These are phyloP conservation scores for Cercophora newfieldiana DNA, from an alignment of 495 filamentous ascomycete genomes.

Conservation along the genomic window DNA sequence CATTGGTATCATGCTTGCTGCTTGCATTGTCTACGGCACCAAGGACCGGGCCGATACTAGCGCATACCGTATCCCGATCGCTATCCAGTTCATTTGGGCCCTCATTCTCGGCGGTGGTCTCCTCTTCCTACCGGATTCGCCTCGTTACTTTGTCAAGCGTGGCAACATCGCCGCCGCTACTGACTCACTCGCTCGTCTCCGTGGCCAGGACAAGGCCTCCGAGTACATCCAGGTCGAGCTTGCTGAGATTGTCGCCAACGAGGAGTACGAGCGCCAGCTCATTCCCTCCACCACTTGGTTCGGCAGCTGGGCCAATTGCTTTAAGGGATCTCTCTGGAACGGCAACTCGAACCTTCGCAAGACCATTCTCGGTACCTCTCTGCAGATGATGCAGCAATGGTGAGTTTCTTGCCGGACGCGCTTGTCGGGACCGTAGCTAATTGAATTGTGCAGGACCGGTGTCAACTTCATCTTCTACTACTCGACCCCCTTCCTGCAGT, in stretches of 20 bases:
- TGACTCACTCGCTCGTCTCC: constrained; percentile 62
- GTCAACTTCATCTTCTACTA: constrained; percentile 96
- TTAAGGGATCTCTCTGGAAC: constrained; percentile 60
- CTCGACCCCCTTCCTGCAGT: constrained; percentile 75
- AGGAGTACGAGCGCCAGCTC: constrained; percentile 73
- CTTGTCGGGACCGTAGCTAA: background rate
- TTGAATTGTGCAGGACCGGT: constrained; percentile 53
- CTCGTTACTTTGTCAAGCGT: constrained; percentile 73
- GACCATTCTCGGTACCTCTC: constrained; percentile 69
- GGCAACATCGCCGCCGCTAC: constrained; percentile 63
- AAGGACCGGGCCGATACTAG: constrained; percentile 60
- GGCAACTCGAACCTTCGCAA: constrained; percentile 64
- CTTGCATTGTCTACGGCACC: constrained; percentile 69
- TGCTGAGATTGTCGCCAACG: constrained; percentile 78
- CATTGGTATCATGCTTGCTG: constrained; percentile 69
- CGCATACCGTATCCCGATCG: constrained; percentile 73
- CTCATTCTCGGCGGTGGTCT: constrained; percentile 61
- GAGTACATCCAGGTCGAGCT: constrained; percentile 68
- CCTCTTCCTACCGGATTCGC: constrained; percentile 69
- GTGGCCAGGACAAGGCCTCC: constrained; percentile 64
- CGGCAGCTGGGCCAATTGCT: constrained; percentile 66
- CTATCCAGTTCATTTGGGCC: constrained; percentile 68
- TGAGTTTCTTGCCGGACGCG: constrained; percentile 21
- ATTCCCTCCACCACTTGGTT: constrained; percentile 64
- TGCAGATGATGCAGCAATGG: constrained; percentile 77